phyloP scores from a whole-genome alignment of 768 basidiomycete genomes.

The Russula olivacea region DNA sequence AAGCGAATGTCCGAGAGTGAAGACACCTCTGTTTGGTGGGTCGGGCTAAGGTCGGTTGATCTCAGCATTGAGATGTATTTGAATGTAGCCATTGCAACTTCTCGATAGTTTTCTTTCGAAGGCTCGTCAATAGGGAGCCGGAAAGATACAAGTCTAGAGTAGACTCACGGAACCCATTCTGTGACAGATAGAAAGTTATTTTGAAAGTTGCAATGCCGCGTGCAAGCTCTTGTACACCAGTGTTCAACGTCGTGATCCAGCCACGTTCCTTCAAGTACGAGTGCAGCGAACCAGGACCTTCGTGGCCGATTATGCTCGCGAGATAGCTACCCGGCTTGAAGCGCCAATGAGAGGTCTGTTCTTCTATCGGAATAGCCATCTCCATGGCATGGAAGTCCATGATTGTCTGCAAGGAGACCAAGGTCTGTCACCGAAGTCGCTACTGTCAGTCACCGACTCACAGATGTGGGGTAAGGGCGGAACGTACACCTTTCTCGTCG shows the following conservation, averaged over 20 bases:
- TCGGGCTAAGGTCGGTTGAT: slow-evolving; percentile 51
- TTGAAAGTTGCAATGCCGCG: slow-evolving; percentile 90
- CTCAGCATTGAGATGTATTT: slow-evolving; percentile 74
- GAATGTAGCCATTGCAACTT: slow-evolving; percentile 62
- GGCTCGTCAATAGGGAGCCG: slow-evolving; percentile 9
- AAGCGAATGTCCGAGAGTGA: slow-evolving; percentile 69
- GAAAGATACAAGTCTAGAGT: neutral
- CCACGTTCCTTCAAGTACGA: slow-evolving; percentile 87
- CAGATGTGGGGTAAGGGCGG: neutral
- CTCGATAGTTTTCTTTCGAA: slow-evolving; percentile 62
- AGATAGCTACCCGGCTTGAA: slow-evolving; percentile 74
- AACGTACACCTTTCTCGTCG: slow-evolving; percentile 62
- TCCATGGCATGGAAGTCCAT: slow-evolving; percentile 83
- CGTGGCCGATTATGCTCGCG: slow-evolving; percentile 82
- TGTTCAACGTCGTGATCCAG: slow-evolving; percentile 72
- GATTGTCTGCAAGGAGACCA: slow-evolving; percentile 83
- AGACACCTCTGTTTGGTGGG: slow-evolving; percentile 71
- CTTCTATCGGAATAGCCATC: slow-evolving; percentile 70
- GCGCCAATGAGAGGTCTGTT: slow-evolving; percentile 68
- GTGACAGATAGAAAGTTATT: slow-evolving; percentile 71
- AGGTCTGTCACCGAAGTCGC: slow-evolving; percentile 43
- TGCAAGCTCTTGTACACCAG: slow-evolving; percentile 63
- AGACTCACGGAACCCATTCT: slow-evolving; percentile 75
- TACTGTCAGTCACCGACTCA: neutral
- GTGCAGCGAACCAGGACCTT: slow-evolving; percentile 86